Conservation (phyloP, 768 basidiomycete genomes). For the Phallus indusiatus region DNA sequence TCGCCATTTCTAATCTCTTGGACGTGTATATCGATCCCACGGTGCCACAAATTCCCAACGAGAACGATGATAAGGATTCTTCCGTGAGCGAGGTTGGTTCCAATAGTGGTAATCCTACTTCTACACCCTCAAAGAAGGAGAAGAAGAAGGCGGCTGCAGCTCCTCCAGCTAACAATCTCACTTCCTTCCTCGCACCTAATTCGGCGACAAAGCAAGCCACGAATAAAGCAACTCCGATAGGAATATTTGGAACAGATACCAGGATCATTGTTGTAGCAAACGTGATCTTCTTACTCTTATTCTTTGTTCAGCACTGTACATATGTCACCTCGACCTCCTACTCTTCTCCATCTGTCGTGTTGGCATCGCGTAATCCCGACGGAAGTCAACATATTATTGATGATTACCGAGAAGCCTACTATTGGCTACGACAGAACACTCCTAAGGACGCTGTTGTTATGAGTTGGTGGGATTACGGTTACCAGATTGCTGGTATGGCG, state of each 20-base stretch:
- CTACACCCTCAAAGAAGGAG: constrained; percentile 25
- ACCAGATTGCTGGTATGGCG: constrained; percentile 99
- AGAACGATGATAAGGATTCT: constrained; percentile 16
- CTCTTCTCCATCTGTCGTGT: constrained; percentile 94
- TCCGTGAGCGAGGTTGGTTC: constrained; percentile 17
- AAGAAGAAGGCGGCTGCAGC: constrained; percentile 47
- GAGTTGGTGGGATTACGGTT: constrained; percentile 99
- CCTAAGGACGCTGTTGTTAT: constrained; percentile 86
- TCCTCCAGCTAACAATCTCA: constrained; percentile 29
- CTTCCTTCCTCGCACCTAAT: constrained; percentile 27
- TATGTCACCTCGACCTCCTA: constrained; percentile 93
- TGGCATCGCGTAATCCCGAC: constrained; percentile 69
- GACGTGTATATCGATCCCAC: constrained; percentile 84
- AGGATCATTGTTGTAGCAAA: constrained; percentile 70
- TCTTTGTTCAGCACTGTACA: constrained; percentile 95
- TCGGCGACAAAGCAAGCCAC: constrained; percentile 22
- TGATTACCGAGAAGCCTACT: constrained; percentile 98
- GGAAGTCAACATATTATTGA: constrained; percentile 94
- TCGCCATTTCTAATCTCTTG: constrained; percentile 79
- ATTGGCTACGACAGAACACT: constrained; percentile 97
- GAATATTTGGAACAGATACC: constrained; percentile 80
- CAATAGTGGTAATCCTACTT: constrained; percentile 22
- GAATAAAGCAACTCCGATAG: constrained; percentile 30
- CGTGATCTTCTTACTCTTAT: constrained; percentile 64
- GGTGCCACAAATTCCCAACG: constrained; percentile 45